A percentile compares a stretch with the other conserved stretches of the same genome.
Conservation (phyloP, 2,329 filamentous ascomycete genomes). For the Pseudopyrenochaeta lycopersici region DNA sequence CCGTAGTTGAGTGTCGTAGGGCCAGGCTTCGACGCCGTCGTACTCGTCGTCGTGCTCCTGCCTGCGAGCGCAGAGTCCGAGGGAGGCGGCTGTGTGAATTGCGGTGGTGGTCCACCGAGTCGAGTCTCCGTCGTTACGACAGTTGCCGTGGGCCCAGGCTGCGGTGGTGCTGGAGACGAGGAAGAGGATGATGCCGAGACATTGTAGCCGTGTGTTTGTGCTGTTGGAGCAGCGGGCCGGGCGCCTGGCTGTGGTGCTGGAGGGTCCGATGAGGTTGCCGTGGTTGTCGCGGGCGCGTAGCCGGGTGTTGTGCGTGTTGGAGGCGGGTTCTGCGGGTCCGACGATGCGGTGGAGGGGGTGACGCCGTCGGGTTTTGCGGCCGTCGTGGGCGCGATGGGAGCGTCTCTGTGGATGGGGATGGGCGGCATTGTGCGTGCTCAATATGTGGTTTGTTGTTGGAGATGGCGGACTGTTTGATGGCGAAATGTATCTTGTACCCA, state of each 20-base stretch:
- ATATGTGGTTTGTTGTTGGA: not conserved
- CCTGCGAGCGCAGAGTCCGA: conserved; percentile 49
- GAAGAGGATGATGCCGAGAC: too few species aligned
- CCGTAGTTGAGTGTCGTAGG: conserved; percentile 52
- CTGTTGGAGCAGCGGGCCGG: conserved; percentile 35
- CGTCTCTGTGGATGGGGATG: conserved; percentile 57
- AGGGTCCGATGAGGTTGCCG: conserved; percentile 33
- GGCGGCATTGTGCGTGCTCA: conserved; percentile 52
- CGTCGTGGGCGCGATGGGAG: conserved; percentile 52
- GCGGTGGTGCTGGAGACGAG: conserved; percentile 42
- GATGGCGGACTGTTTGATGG: not conserved
- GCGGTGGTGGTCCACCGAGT: conserved; percentile 42
- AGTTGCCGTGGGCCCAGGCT: conserved; percentile 46
- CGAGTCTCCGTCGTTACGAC: conserved; percentile 39
- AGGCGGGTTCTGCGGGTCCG: conserved; percentile 29
- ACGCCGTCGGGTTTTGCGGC: conserved; percentile 45
- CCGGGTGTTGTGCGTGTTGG: conserved; percentile 47
- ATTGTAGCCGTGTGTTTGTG: conserved; percentile 18
- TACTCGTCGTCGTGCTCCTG: conserved; percentile 45
- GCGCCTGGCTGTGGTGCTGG: conserved; percentile 53
- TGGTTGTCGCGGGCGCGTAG: conserved; percentile 40
- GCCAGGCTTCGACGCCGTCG: conserved; percentile 34
- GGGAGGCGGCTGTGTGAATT: conserved; percentile 53
- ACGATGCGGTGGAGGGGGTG: conserved; percentile 50
- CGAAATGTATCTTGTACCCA: too few species aligned